Base-by-base conservation (phyloP, 2,329 filamentous ascomycete genomes). In the Cladosporium cucumerinum region DNA sequence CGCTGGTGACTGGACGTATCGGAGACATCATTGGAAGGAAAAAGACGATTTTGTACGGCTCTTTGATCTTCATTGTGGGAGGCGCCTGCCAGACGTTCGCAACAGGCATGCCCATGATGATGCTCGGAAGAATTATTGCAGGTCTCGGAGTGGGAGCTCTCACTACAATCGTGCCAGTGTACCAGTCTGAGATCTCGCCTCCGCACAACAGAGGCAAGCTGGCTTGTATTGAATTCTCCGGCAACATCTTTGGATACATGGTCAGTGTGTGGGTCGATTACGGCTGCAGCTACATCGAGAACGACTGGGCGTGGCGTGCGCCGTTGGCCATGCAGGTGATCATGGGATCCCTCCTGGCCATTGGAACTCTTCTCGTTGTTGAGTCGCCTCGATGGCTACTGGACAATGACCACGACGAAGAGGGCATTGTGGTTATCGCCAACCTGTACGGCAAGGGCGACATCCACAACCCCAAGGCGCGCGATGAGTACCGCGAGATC, bases 201-300 rank as follows among this genome's bases (percentile, higher is more conserved):
- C 93, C 95, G 5, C 95, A 99, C 75, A 98, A 97, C 78, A 86
- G 95, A 72, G 95, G 95, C 68, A 96, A 95, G 79, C 84, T 99
- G 67, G 95, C 94, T 26, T 98, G 95, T 77, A 98, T 99, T 70
- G 95, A 99, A 77, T 99, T 98, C 75, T 94, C 94, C 0, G 95
- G 95, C 62, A 99, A 99, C 78, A 96, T 99, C 68, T 89, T 92
- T 67, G 95, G 95, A 34, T 99, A 99, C 76, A 90, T 94, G 63
- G 93, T 92, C 61, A 98, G 94, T 71, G 94, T 98, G 25, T 99
- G 95, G 95, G 94, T 98, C 30, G 95, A 99, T 78, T 99, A 98
- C 79, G 94, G 95, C 73, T 97, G 93, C 79, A 95, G 91, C 65
- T 97, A 85, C 75, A 98, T 99, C 74, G 79, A 92, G 67, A 91